Evolutionary conservation across 2,329 filamentous ascomycete genomes (phyloP).

Genomic region (Sporothrix variecibatus): DNA sequence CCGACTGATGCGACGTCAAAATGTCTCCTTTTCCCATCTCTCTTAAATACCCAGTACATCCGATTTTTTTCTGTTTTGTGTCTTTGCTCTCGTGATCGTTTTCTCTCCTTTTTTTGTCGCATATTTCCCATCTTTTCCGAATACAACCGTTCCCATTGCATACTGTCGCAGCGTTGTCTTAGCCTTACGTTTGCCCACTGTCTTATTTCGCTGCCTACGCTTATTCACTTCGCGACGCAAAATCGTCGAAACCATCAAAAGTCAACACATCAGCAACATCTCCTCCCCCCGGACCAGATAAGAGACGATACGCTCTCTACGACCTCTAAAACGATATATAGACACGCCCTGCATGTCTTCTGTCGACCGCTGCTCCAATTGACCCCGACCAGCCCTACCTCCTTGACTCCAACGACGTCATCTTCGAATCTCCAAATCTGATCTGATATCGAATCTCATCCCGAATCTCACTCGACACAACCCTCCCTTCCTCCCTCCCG

Average conservation of each 20-base stretch:
- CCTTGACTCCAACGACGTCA: not conserved
- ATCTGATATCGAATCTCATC: not conserved
- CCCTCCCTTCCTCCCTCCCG: not conserved
- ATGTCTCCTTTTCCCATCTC: conserved; percentile 1
- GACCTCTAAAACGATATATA: not conserved
- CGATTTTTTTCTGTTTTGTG: no score
- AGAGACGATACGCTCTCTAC: not conserved
- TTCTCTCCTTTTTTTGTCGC: not conserved
- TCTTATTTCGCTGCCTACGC: conserved; percentile 8
- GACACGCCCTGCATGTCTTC: not conserved
- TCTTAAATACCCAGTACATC: conserved; percentile 6
- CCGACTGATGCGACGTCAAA: not conserved
- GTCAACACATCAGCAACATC: not conserved
- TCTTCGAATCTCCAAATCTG: not conserved
- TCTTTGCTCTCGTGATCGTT: not conserved
- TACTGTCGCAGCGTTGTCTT: not conserved
- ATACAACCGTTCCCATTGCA: not conserved
- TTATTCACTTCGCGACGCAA: conserved; percentile 15
- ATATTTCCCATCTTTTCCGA: not conserved
- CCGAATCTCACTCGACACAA: not conserved
- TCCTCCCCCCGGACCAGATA: not conserved
- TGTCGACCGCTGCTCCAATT: not conserved
- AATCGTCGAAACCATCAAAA: not conserved
- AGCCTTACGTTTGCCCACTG: conserved; percentile 8
- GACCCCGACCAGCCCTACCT: not conserved